Conservation (phyloP, 306 rosid species). For the Purshia tridentata region DNA sequence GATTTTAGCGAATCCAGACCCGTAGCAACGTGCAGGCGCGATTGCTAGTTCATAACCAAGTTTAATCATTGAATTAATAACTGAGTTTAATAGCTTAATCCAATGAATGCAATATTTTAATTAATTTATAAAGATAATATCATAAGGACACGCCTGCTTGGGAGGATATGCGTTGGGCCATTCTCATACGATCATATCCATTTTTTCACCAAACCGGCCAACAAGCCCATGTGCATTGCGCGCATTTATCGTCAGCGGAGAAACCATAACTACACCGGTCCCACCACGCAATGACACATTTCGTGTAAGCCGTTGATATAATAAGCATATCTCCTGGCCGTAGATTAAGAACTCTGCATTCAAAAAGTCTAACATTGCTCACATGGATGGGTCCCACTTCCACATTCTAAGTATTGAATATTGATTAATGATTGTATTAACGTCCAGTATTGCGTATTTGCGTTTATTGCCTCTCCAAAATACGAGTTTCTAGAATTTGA, state of each 20-base stretch:
- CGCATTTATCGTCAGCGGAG: slow-evolving; percentile 27
- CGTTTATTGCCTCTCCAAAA: background rate
- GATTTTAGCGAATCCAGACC: no score
- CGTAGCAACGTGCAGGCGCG: no score
- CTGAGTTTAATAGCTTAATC: no score
- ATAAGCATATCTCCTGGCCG: background rate
- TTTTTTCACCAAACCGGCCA: background rate
- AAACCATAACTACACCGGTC: slow-evolving; percentile 9
- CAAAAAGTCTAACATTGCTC: slow-evolving; percentile 15
- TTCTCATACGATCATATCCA: background rate
- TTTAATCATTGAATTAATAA: no score
- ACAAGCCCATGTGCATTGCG: slow-evolving; percentile 44
- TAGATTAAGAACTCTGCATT: background rate
- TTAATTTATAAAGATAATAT: no score
- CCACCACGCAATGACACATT: slow-evolving; percentile 3
- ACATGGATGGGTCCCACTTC: slow-evolving; percentile 24
- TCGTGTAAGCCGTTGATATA: background rate
- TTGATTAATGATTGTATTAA: background rate
- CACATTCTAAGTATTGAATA: background rate
- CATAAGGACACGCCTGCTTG: slow-evolving; percentile 3
- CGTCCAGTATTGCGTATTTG: background rate
- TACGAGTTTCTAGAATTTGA: background rate
- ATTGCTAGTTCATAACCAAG: no score
- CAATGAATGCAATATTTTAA: no score
- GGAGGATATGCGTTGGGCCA: background rate